phyloP scores from a whole-genome alignment of 805 yeast genomes.

The Hanseniaspora mollemarum region DNA sequence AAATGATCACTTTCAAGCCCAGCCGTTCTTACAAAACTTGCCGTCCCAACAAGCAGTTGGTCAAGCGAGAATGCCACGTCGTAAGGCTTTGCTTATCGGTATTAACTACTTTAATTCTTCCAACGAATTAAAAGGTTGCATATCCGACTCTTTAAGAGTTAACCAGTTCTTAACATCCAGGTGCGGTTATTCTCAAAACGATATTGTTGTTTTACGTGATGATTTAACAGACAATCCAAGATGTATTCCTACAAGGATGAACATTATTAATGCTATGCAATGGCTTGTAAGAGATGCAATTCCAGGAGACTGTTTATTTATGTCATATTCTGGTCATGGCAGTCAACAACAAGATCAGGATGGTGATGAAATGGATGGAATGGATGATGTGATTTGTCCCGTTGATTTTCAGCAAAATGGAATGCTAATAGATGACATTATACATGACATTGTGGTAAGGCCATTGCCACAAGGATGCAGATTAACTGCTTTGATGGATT shows the following conservation, averaged over 20 bases:
- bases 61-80: constrained; percentile 63
- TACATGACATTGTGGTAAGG: constrained; percentile 60
- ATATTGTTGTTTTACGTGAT: constrained; percentile 51
- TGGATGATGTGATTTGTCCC: constrained; percentile 63
- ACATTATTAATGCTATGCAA: constrained; percentile 66
- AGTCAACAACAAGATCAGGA: constrained; percentile 57
- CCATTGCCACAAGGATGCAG: constrained; percentile 64
- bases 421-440: constrained; percentile 57
- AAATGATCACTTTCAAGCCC: constrained; percentile 18
- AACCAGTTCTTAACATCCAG: constrained; percentile 33
- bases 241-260: constrained; percentile 52
- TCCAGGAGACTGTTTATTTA: constrained; percentile 66
- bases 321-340: constrained; percentile 85
- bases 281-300: constrained; percentile 67
- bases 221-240: constrained; percentile 37
- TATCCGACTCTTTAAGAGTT: constrained; percentile 60
- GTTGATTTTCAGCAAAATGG: constrained; percentile 60
- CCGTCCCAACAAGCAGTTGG: constrained; percentile 30
- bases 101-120: constrained; percentile 61
- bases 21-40: constrained; percentile 22
- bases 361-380: constrained; percentile 68
- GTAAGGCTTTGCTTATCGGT: constrained; percentile 62
- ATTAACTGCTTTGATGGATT: constrained; percentile 69
- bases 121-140: constrained; percentile 61
- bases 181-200: constrained; percentile 42